These are phyloP conservation scores for Sporothrix globosa DNA, from an alignment of 2,329 filamentous ascomycete species.

Conservation along the genomic window DNA sequence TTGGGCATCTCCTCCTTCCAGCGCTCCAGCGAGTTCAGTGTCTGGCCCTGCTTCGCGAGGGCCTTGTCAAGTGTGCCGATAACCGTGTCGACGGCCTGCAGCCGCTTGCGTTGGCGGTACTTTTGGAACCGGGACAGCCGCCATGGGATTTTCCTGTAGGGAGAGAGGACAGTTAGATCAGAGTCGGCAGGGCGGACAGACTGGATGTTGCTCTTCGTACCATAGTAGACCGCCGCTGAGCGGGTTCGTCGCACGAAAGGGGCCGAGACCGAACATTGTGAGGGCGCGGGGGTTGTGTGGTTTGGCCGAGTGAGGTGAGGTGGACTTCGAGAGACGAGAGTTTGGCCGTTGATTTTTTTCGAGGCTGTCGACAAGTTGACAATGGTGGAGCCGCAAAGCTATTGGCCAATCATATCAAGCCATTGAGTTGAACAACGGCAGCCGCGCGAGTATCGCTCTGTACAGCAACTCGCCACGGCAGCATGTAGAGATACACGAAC, in stretches of 20 bases:
- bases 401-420: constrained; percentile 18
- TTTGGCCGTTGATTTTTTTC: constrained; percentile 27
- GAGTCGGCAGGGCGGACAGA: background rate
- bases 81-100: constrained; percentile 85
- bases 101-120: constrained; percentile 77
- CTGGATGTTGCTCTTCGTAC: constrained; percentile 49
- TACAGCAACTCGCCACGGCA: background rate
- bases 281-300: constrained; percentile 14
- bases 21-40: constrained; percentile 75
- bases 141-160: constrained; percentile 87
- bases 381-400: background rate
- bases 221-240: constrained; percentile 82
- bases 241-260: constrained; percentile 77
- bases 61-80: constrained; percentile 80
- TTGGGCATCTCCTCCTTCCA: constrained; percentile 97
- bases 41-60: constrained; percentile 71
- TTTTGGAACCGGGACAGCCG: constrained; percentile 91
- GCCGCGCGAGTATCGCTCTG: background rate
- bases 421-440: background rate
- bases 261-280: constrained; percentile 80
- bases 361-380: constrained; percentile 6
- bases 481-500: background rate
- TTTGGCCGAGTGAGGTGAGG: constrained; percentile 5
- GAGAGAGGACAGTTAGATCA: constrained; percentile 1
- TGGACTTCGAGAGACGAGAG: background rate